A percentile compares a stretch with the other conserved stretches of the same genome.
Evolutionary conservation across 768 basidiomycete genomes (phyloP).

Genomic region (Russula compacta): DNA sequence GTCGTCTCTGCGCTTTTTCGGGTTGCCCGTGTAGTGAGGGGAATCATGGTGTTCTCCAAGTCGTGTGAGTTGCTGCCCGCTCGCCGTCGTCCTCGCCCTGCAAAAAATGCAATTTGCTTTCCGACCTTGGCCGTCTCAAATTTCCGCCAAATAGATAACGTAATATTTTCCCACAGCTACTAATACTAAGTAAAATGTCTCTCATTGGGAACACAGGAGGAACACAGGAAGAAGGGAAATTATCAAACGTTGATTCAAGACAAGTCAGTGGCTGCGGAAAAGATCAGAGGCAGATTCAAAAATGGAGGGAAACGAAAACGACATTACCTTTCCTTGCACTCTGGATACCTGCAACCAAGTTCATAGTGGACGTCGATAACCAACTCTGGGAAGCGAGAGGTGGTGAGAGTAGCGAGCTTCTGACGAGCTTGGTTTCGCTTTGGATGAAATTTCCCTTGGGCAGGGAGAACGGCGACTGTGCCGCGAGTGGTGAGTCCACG

Average conservation of each 20-base stretch:
- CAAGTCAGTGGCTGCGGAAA: conserved; percentile 35
- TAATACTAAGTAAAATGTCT: not conserved
- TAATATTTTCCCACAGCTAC: conserved; percentile 5
- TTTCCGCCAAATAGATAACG: not conserved
- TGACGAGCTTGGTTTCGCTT: conserved; percentile 97
- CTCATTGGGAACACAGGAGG: conserved; percentile 48
- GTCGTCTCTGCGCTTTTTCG: conserved; percentile 29
- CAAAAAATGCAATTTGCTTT: too few species aligned
- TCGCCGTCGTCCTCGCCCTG: not conserved
- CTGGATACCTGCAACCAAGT: conserved; percentile 87
- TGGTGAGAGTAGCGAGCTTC: conserved; percentile 90
- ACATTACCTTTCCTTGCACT: conserved; percentile 80
- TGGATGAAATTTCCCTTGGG: conserved; percentile 90
- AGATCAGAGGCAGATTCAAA: conserved; percentile 2
- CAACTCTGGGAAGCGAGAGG: conserved; percentile 83
- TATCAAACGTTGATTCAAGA: conserved; percentile 53
- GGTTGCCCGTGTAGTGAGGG: conserved; percentile 23
- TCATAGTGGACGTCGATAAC: conserved; percentile 95
- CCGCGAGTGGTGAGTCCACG: not conserved
- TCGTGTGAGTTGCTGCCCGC: not conserved
- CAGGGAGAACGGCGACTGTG: conserved; percentile 79
- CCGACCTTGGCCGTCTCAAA: not conserved
- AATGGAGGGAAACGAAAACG: not conserved
- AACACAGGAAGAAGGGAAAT: conserved; percentile 61
- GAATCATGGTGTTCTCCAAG: conserved; percentile 23